Conservation (phyloP, 805 yeast species). For the Torulaspora gathmanii region DNA sequence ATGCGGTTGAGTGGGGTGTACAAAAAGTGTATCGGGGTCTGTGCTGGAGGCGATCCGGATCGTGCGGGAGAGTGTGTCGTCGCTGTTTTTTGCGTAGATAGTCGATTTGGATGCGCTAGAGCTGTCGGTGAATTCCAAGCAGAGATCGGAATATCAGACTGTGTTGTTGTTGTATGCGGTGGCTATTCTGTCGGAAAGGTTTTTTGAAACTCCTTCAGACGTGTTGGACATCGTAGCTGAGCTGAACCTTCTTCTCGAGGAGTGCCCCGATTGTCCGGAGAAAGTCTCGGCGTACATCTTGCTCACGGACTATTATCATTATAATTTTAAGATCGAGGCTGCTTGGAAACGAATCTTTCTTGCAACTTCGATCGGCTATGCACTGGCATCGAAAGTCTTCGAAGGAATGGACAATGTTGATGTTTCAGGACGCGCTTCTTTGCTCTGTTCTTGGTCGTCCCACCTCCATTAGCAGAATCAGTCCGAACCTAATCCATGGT, state of each 20-base stretch:
- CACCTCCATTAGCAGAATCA: conserved; percentile 9
- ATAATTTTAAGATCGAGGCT: conserved; percentile 12
- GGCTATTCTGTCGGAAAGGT: conserved; percentile 12
- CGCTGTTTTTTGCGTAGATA: conserved; percentile 8
- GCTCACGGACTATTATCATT: conserved; percentile 15
- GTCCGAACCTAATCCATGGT: conserved; percentile 6
- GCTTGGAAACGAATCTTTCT: conserved; percentile 15
- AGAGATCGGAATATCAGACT: conserved; percentile 4
- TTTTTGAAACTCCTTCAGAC: conserved; percentile 6
- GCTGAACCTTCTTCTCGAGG: conserved; percentile 7
- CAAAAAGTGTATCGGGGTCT: conserved; percentile 6
- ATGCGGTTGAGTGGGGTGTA: conserved; percentile 5
- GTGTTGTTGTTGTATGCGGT: conserved; percentile 9
- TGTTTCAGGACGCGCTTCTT: conserved; percentile 12
- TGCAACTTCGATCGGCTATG: conserved; percentile 15
- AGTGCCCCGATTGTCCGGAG: conserved; percentile 14
- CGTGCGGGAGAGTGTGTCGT: conserved; percentile 5
- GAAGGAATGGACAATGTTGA: conserved; percentile 15
- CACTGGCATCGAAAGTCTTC: conserved; percentile 12
- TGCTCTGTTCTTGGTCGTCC: conserved; percentile 15
- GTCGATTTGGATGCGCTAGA: conserved; percentile 9
- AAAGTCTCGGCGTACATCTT: conserved; percentile 12
- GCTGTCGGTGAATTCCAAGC: conserved; percentile 4
- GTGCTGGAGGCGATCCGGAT: conserved; percentile 4
- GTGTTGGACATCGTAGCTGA: conserved; percentile 8